Conservation (phyloP, 163 green algal genomes). For the Prototheca wickerhamii region DNA sequence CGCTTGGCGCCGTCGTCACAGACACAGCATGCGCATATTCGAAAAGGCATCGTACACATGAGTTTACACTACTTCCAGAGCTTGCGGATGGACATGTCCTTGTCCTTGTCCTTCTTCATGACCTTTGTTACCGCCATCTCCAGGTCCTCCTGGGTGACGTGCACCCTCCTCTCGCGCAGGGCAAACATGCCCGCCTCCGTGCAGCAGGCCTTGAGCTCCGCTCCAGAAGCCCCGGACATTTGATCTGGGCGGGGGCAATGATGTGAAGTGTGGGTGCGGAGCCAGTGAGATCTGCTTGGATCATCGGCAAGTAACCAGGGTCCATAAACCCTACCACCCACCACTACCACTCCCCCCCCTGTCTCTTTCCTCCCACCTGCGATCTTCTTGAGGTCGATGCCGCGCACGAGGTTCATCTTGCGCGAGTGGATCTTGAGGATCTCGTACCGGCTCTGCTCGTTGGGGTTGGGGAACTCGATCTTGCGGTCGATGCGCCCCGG, state of each 20-base stretch:
- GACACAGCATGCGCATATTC: no score
- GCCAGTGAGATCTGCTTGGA: background rate
- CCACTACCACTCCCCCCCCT: background rate
- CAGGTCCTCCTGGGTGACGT: constrained; percentile 99
- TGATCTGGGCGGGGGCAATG: no score
- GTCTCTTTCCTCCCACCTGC: constrained; percentile 4
- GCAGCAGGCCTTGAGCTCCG: constrained; percentile 95
- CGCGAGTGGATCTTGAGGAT: constrained; percentile 92
- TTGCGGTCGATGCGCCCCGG: constrained; percentile 97
- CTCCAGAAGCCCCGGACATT: constrained; percentile 82
- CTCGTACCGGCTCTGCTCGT: constrained; percentile 83
- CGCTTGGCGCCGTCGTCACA: no score
- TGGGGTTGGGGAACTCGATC: constrained; percentile 99
- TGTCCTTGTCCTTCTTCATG: constrained; percentile 92
- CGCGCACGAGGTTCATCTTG: constrained; percentile 94
- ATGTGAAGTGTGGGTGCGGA: constrained; percentile 3
- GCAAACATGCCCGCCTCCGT: constrained; percentile 99
- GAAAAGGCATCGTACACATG: background rate
- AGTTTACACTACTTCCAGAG: constrained; percentile 79
- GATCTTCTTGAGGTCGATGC: constrained; percentile 94
- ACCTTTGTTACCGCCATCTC: constrained; percentile 98
- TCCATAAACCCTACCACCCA: background rate
- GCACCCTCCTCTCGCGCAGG: constrained; percentile 88
- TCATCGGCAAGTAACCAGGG: background rate
- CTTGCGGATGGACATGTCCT: constrained; percentile 94